Evolutionary conservation across 2,329 filamentous ascomycete species (phyloP).

Genomic region (Fusarium algeriense): DNA sequence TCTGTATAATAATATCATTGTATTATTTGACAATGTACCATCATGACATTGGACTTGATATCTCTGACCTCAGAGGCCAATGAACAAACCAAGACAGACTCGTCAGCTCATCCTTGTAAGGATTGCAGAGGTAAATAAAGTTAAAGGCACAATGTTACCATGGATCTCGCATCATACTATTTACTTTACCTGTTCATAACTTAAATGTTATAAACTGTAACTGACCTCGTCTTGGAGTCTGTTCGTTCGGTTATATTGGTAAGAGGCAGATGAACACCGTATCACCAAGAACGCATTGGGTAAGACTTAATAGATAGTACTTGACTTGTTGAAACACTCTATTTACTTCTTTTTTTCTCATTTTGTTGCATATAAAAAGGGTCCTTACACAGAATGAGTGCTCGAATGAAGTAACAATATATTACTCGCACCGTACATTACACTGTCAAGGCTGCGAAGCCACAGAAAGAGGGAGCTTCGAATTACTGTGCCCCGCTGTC

Average conservation of each 20-base stretch:
- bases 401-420: background rate
- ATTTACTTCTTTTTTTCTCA: background rate
- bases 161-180: background rate
- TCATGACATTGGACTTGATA: background rate
- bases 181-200: background rate
- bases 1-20: background rate
- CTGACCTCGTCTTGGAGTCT: no score
- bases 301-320: no score
- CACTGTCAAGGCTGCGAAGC: constrained; percentile 39
- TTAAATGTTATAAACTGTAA: no score
- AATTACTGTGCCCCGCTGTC: constrained; percentile 46
- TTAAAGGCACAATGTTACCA: background rate
- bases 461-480: constrained; percentile 24
- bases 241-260: no score
- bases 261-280: no score
- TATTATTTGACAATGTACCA: background rate
- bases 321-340: no score
- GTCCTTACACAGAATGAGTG: background rate
- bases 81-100: background rate
- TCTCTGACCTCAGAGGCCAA: background rate
- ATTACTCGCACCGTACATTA: background rate
- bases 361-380: background rate
- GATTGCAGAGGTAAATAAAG: background rate
- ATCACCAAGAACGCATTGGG: no score
- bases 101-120: background rate